Evolutionary conservation across 495 filamentous ascomycete species (phyloP), one percentile per base, ranked within the genome.

Genomic region (Pseudevernia furfuracea): DNA sequence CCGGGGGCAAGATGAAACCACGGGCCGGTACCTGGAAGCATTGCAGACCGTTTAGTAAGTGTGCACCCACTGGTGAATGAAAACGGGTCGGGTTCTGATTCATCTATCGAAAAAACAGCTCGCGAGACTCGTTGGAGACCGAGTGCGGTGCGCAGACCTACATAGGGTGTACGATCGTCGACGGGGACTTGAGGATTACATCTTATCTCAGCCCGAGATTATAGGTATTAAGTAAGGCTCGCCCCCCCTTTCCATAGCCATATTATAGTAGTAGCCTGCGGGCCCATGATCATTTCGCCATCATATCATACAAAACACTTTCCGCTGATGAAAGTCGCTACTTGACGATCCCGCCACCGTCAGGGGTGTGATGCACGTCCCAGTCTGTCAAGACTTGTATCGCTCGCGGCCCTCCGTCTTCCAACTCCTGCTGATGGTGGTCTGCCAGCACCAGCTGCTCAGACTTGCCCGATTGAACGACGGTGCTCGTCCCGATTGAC

Each of bases 101-200:
- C n/a, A n/a, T n/a, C n/a, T n/a, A n/a, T n/a, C n/a, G n/a, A n/a
- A n/a, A n/a, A 39, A 39, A 4, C 9, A 55, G 43, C 48, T 34
- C 46, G 12, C 15, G 23, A 28, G 30, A 19, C 15, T 32, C 48
- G 6, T 32, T 63, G 60, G 9, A 63, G 9, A 36, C 2, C 23
- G 21, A 25, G 3, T 52, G 19, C 19, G 60, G 60, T 19, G 60
- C 49, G 21, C 60, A 63, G n/a, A 55, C 60, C 25, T 63, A 63
- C 36, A 52, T 63, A 34, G 60, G 60, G 21, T 63, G 60, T 21
- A 32, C 60, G 12, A 55, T 63, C 7, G 32, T 43, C 3, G 12
- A 55, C 7, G 60, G 60, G 1, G 19, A 39, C 19, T 21, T 63
- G 38, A 52, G 46, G 28, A 43, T 63, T 10, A 46, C 49, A 34